phyloP scores from a whole-genome alignment of 78 protist genomes.

The Chrysochromulina tobinii region DNA sequence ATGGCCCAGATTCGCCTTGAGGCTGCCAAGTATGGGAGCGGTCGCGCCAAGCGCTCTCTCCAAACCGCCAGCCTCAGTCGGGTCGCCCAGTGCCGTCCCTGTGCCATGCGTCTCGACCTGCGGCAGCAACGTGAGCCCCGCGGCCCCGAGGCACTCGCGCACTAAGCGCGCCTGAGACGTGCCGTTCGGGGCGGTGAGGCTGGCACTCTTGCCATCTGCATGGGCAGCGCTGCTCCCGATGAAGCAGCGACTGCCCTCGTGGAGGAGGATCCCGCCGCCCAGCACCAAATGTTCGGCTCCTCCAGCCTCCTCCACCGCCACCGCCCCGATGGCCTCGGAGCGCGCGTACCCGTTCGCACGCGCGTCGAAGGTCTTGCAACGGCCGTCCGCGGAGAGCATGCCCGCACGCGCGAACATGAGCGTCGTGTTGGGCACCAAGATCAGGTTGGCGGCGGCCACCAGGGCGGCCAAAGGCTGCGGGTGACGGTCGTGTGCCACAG shows the following conservation, averaged over 20 bases:
- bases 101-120: slow-evolving; percentile 3
- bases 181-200: slow-evolving; percentile 69
- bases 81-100: slow-evolving; percentile 70
- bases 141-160: slow-evolving; percentile 39
- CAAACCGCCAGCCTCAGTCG: slow-evolving; percentile 23
- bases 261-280: neutral
- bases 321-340: slow-evolving; percentile 74
- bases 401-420: slow-evolving; percentile 48
- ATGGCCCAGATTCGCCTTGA: slow-evolving; percentile 79
- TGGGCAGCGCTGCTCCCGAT: neutral
- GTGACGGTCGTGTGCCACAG: no score
- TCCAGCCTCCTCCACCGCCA: neutral
- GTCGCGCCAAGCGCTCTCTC: neutral
- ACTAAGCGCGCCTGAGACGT: slow-evolving; percentile 64
- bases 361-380: slow-evolving; percentile 70
- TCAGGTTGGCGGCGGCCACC: neutral
- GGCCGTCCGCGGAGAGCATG: slow-evolving; percentile 66
- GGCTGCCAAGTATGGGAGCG: slow-evolving; percentile 55
- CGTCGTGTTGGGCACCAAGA: neutral
- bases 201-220: slow-evolving; percentile 58
- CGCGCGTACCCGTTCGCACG: slow-evolving; percentile 87
- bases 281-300: neutral
- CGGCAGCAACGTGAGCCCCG: slow-evolving; percentile 43
- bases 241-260: neutral
- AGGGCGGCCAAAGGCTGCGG: neutral